A percentile compares a stretch with the other conserved stretches of the same genome.
Evolutionary conservation across 2,329 filamentous ascomycete species (phyloP).

Genomic region (Penicillium sp.): DNA sequence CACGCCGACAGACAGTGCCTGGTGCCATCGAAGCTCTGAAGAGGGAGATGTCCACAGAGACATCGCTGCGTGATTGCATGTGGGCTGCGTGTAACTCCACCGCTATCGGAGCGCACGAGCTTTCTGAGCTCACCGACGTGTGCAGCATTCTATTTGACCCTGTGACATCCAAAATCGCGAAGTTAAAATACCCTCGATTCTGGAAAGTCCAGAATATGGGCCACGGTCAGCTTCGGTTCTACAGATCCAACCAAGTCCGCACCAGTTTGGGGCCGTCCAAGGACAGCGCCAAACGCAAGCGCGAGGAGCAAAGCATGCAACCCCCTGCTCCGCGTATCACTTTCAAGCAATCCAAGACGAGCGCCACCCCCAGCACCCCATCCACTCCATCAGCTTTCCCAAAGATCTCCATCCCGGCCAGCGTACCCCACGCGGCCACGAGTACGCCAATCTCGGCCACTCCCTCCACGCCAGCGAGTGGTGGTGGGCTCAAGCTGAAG

Average conservation of each 20-base stretch:
- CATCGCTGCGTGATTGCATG: conserved; percentile 58
- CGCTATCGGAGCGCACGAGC: conserved; percentile 58
- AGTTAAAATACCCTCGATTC: conserved; percentile 61
- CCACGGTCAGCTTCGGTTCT: conserved; percentile 54
- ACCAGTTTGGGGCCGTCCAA: conserved; percentile 44
- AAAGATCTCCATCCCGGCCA: conserved; percentile 43
- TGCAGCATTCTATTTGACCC: conserved; percentile 63
- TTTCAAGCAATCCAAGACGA: conserved; percentile 50
- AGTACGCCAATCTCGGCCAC: conserved; percentile 38
- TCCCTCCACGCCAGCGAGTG: conserved; percentile 40
- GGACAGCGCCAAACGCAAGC: conserved; percentile 46
- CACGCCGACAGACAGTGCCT: conserved; percentile 62
- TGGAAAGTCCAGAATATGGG: conserved; percentile 62
- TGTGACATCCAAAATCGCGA: conserved; percentile 56
- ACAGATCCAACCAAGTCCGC: conserved; percentile 45
- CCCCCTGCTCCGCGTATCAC: conserved; percentile 48
- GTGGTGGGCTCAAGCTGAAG: conserved; percentile 51
- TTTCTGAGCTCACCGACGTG: conserved; percentile 63
- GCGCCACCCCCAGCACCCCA: conserved; percentile 32
- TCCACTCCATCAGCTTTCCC: conserved; percentile 33
- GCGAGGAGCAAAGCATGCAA: conserved; percentile 45
- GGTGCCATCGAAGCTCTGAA: conserved; percentile 65
- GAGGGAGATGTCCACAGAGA: conserved; percentile 56
- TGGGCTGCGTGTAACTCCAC: conserved; percentile 63
- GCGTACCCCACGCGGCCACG: conserved; percentile 35